A percentile compares a stretch with the other conserved stretches of the same genome.
phyloP scores from a whole-genome alignment of 2,329 filamentous ascomycete genomes.

The Penicillium sp. region DNA sequence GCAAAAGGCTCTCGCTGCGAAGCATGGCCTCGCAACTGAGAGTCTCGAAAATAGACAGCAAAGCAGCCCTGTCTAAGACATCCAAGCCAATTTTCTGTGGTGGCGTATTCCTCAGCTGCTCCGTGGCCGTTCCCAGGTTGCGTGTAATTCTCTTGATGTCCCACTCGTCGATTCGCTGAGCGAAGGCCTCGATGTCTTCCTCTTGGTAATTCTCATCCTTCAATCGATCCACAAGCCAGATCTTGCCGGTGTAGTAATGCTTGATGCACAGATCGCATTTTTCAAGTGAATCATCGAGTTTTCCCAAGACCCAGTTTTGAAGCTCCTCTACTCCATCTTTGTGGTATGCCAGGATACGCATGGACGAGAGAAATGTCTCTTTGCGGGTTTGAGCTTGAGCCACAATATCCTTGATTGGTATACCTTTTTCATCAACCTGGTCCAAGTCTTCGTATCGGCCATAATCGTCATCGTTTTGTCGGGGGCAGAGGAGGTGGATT shows the following conservation, averaged over 20 bases:
- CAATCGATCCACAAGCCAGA: constrained; percentile 63
- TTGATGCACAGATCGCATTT: constrained; percentile 71
- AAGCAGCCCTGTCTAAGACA: constrained; percentile 59
- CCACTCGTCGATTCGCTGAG: constrained; percentile 59
- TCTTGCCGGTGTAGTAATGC: constrained; percentile 72
- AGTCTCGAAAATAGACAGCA: constrained; percentile 84
- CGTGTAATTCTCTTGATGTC: constrained; percentile 64
- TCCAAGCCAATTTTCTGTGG: constrained; percentile 54
- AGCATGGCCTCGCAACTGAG: constrained; percentile 83
- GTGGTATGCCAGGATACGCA: constrained; percentile 68
- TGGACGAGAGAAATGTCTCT: constrained; percentile 66
- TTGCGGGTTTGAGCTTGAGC: constrained; percentile 58
- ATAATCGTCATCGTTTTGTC: constrained; percentile 62
- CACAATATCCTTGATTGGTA: constrained; percentile 48
- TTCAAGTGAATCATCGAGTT: constrained; percentile 61
- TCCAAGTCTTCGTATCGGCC: constrained; percentile 64
- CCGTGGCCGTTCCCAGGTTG: constrained; percentile 60
- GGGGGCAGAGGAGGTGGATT: constrained; percentile 70
- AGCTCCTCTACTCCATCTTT: constrained; percentile 62
- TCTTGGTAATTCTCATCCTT: constrained; percentile 60
- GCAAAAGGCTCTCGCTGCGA: constrained; percentile 54
- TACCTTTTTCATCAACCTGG: constrained; percentile 51
- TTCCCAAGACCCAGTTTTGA: constrained; percentile 60
- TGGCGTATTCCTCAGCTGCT: constrained; percentile 55
- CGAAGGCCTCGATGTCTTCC: constrained; percentile 52